Conservation (phyloP, 139 green algal species). For the Asterochloris erici region DNA sequence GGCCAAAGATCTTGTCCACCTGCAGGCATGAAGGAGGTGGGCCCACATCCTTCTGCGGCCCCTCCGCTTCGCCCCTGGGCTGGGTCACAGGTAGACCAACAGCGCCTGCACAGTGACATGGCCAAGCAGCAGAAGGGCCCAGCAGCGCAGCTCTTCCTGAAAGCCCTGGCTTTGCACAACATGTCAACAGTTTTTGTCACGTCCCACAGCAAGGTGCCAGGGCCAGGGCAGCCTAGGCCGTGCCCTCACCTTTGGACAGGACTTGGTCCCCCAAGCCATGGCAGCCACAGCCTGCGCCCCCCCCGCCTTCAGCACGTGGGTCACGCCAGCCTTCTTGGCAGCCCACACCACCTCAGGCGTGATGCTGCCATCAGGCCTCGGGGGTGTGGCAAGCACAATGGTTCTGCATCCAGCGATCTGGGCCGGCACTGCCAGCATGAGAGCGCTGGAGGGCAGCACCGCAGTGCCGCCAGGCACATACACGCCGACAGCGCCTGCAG, state of each 20-base stretch:
- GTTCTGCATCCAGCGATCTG: conserved; percentile 83
- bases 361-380: conserved; percentile 70
- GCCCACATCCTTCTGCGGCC: neutral
- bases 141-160: too few species aligned
- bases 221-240: neutral
- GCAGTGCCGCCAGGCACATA: conserved; percentile 97
- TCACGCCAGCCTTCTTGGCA: conserved; percentile 92
- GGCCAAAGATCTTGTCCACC: conserved; percentile 89
- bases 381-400: conserved; percentile 96
- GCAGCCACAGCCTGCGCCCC: conserved; percentile 93
- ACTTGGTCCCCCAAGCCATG: conserved; percentile 92
- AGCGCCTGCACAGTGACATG: neutral
- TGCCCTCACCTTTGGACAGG: conserved; percentile 81
- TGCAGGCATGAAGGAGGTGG: conserved; percentile 1
- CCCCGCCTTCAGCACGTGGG: conserved; percentile 93
- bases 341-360: conserved; percentile 91
- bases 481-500: conserved; percentile 74
- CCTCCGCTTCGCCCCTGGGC: too few species aligned
- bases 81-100: too few species aligned
- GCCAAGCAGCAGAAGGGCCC: too few species aligned
- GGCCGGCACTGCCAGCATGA: conserved; percentile 96
- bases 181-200: too few species aligned
- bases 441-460: conserved; percentile 88
- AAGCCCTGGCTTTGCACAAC: too few species aligned
- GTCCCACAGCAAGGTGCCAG: too few species aligned